Base-by-base conservation (phyloP, 768 basidiomycete genomes). In the Auricularia sp. region DNA sequence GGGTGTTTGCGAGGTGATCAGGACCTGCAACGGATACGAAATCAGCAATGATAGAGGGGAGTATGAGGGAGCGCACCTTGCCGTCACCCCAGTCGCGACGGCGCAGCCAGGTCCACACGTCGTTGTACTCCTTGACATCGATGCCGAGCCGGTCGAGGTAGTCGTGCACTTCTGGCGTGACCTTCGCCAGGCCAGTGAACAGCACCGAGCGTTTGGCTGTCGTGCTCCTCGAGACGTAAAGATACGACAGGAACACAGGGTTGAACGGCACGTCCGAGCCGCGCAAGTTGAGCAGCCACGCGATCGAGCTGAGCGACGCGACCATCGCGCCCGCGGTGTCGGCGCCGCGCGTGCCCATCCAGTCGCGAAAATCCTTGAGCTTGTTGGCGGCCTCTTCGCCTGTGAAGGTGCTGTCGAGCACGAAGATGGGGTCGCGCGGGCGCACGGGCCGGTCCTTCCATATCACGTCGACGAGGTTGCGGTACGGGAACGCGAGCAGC, bases 211-310 rank as follows among this genome's bases (percentile, higher is more conserved):
- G 45, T n/a, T 59, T 78, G 5, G 83, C 79, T 3, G 47, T 29
- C n/a, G 73, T 74, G 13, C 86, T 78, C 8, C 83, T 72, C 3
- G 86, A 82, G 47, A 98, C 80, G 70, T 87, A 90, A 21, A 95
- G 76, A 72, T 96, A 98, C 0, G 90, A 83, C 62, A 89, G 90
- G 78, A 97, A 96, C 8, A 98, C 83, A 0, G 96, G 96, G 72
- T 92, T 94, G 79, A 86, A 92, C 0, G 92, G 92, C 59, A 98
- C 87, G 70, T 98, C 95, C 2, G 84, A 82, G 42, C 94, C 95
- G 61, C 96, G 88, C 63, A 95, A 77, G 71, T 98, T 98, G 39
- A 98, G 79, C 2, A 90, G 70, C 78, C 92, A 97, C 0, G 96
- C 96, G 85, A 76, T 36, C 29, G 85, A 83, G 65, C 90, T 78